These are phyloP conservation scores for Lathyrus tuberosus DNA, from an alignment of 306 rosid genomes.

Conservation along the genomic window DNA sequence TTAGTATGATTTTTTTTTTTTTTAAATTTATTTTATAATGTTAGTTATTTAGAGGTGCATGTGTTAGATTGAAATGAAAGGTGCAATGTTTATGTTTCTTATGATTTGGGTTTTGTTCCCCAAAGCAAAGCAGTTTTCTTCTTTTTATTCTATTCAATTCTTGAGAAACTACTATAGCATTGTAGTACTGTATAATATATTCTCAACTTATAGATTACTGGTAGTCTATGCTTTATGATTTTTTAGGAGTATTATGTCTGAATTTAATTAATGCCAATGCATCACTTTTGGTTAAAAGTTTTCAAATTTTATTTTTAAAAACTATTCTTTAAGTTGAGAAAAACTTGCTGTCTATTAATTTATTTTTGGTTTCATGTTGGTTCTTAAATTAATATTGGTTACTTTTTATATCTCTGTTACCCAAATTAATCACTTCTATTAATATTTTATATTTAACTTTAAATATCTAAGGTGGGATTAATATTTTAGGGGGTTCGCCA, in stretches of 20 bases:
- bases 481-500: no score
- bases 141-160: slow-evolving; percentile 16
- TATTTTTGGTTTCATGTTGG: no score
- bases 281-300: no score
- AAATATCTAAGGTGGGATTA: no score
- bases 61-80: slow-evolving; percentile 36
- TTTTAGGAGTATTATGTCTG: not conserved
- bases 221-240: not conserved
- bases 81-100: slow-evolving; percentile 28
- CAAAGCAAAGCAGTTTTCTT: slow-evolving; percentile 44
- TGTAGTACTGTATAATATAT: slow-evolving; percentile 19
- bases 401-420: no score
- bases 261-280: not conserved
- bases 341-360: no score
- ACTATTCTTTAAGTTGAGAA: no score
- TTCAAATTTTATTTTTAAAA: no score
- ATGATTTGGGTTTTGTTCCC: slow-evolving; percentile 37
- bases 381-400: no score
- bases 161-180: slow-evolving; percentile 14
- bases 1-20: slow-evolving; percentile 19
- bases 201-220: not conserved
- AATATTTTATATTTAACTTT: no score
- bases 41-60: slow-evolving; percentile 23
- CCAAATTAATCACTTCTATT: no score
- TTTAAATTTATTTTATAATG: no score